phyloP scores from a whole-genome alignment of 2,329 filamentous ascomycete species.

The Pseudovirgaria hyperparasitica region DNA sequence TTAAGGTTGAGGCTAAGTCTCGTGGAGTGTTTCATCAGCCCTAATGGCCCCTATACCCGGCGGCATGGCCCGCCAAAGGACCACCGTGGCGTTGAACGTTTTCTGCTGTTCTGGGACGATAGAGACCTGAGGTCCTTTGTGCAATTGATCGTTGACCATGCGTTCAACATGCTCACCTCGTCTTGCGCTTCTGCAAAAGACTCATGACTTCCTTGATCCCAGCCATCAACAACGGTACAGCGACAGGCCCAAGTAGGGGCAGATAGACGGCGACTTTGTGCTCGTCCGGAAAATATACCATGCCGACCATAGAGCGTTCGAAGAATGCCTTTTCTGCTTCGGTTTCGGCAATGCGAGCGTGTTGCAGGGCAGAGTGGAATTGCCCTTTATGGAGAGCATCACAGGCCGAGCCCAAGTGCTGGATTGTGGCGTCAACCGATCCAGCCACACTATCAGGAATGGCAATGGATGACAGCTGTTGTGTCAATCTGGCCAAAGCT shows the following conservation, averaged over 20 bases:
- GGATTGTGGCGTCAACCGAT: slow-evolving; percentile 68
- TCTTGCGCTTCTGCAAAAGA: slow-evolving; percentile 9
- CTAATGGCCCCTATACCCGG: too few species aligned
- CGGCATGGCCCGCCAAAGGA: too few species aligned
- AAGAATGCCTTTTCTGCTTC: slow-evolving; percentile 94
- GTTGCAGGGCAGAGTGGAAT: slow-evolving; percentile 56
- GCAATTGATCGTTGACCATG: too few species aligned
- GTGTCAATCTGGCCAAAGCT: slow-evolving; percentile 75
- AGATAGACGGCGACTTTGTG: slow-evolving; percentile 96
- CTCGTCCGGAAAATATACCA: slow-evolving; percentile 96
- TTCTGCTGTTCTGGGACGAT: too few species aligned
- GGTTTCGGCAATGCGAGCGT: slow-evolving; percentile 72
- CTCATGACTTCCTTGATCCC: slow-evolving; percentile 68
- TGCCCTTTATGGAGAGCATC: slow-evolving; percentile 49
- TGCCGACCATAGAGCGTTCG: slow-evolving; percentile 97
- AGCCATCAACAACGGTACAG: slow-evolving; percentile 77
- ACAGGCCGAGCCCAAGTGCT: slow-evolving; percentile 67
- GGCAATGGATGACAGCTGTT: slow-evolving; percentile 76
- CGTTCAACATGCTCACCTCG: too few species aligned
- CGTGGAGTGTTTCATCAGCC: too few species aligned
- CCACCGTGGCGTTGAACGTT: too few species aligned
- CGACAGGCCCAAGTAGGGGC: slow-evolving; percentile 78
- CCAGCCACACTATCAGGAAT: slow-evolving; percentile 80
- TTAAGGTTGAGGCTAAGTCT: too few species aligned
- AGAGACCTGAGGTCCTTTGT: too few species aligned